phyloP scores from a whole-genome alignment of 1,139 yeast species.

The Zygoascus sp. region DNA sequence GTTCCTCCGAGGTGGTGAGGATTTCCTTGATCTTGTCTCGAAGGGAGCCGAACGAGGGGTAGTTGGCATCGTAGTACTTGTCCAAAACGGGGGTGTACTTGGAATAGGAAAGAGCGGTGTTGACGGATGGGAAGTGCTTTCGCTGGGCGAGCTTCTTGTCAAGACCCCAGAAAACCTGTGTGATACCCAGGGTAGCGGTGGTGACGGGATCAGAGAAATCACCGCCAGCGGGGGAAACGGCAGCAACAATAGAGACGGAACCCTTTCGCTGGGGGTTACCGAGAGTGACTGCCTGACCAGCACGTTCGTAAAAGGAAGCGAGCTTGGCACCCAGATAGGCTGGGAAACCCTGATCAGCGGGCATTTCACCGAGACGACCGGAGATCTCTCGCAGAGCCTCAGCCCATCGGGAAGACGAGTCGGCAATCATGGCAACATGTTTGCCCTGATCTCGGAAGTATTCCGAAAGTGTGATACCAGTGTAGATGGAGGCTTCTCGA shows the following conservation, averaged over 20 bases:
- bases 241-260: constrained; percentile 98
- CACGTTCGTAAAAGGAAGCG: constrained; percentile 99
- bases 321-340: constrained; percentile 98
- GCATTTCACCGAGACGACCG: constrained; percentile 99
- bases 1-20: constrained; percentile 92
- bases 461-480: constrained; percentile 98
- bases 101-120: constrained; percentile 92
- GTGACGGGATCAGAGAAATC: constrained; percentile 99
- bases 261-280: constrained; percentile 97
- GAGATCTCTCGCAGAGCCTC: constrained; percentile 99
- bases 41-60: constrained; percentile 84
- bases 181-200: constrained; percentile 94
- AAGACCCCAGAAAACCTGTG: constrained; percentile 99
- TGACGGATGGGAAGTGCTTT: constrained; percentile 98
- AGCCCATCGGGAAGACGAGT: constrained; percentile 99
- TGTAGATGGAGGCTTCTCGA: constrained; percentile 98
- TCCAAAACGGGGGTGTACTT: constrained; percentile 85
- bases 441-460: constrained; percentile 99
- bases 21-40: constrained; percentile 93
- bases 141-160: constrained; percentile 99
- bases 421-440: constrained; percentile 98
- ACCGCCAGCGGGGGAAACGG: constrained; percentile 99
- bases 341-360: constrained; percentile 99
- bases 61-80: constrained; percentile 79
- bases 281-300: constrained; percentile 92